Base-by-base conservation (phyloP, 202 grass and related monocot species). In the Sporobolus alterniflorus region DNA sequence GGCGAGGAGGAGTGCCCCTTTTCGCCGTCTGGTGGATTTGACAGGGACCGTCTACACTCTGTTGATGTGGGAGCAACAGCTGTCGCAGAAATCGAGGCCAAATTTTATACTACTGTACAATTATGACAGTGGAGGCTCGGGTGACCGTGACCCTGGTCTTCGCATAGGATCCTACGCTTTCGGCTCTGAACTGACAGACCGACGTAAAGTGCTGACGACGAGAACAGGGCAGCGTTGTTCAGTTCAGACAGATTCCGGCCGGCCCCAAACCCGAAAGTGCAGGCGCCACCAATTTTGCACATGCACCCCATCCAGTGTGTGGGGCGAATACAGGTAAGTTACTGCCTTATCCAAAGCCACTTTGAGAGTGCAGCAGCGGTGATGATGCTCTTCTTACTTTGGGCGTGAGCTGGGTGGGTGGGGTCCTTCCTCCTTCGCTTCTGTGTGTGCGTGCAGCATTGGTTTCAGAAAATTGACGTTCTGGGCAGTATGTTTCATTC, bases 81-180 rank as follows among this genome's bases (percentile, higher is more conserved):
- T 39, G 36, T n/a, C 6, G 36, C 36, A 39, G 36, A 39, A 8
- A 4, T 39, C 36, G 36, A n/a, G n/a, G n/a, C n/a, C n/a, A n/a
- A n/a, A n/a, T n/a, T n/a, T n/a, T n/a, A n/a, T n/a, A n/a, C n/a
- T n/a, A n/a, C n/a, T n/a, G n/a, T n/a, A n/a, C n/a, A n/a, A n/a
- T n/a, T n/a, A n/a, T n/a, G n/a, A n/a, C n/a, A n/a, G n/a, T n/a
- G n/a, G n/a, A n/a, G n/a, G n/a, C 36, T 39, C 36, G 36, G 36
- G 6, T 39, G 36, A 39, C 36, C 36, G 36, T 39, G 36, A 39
- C 36, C 36, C 6, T 39, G 36, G 82, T 56, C 40, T 13, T 61
- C 12, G 82, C 82, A 78, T 84, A 84, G 82, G 82, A 85, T 84
- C 31, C 82, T 68, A 20, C 13, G 18, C 83, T 85, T 85, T 85